A percentile compares a stretch with the other conserved stretches of the same genome.
phyloP scores from a whole-genome alignment of 2,329 filamentous ascomycete species.

The Endocalyx cinctus region DNA sequence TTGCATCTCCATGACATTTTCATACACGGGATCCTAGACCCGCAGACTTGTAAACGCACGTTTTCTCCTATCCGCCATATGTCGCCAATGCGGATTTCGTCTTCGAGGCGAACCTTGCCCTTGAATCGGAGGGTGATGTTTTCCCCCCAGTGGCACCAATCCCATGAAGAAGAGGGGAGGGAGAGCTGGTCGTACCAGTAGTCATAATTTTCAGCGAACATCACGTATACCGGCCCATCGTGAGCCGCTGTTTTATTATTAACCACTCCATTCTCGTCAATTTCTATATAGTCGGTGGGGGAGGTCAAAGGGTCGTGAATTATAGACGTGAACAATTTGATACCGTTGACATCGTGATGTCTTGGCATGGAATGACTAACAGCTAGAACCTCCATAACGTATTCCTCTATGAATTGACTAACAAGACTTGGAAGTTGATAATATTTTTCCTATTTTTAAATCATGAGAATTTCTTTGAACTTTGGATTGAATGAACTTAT shows the following conservation, averaged over 20 bases:
- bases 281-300: conserved; percentile 15
- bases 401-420: too few relatives aligned
- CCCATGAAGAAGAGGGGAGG: conserved; percentile 13
- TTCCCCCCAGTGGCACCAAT: conserved; percentile 21
- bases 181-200: conserved; percentile 18
- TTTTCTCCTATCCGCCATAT: conserved; percentile 16
- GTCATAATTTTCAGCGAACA: conserved; percentile 21
- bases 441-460: too few relatives aligned
- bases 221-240: conserved; percentile 19
- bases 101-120: conserved; percentile 10
- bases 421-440: too few relatives aligned
- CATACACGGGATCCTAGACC: conserved; percentile 17
- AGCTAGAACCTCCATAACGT: conserved; percentile 22
- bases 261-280: conserved; percentile 14
- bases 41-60: conserved; percentile 17
- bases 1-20: conserved; percentile 21
- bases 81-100: conserved; percentile 17
- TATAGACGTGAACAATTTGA: conserved; percentile 16
- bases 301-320: conserved; percentile 15
- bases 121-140: conserved; percentile 16
- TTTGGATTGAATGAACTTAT: too few relatives aligned
- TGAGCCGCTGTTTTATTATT: conserved; percentile 17
- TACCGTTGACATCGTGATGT: conserved; percentile 11
- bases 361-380: conserved; percentile 15
- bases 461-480: too few relatives aligned